These are phyloP conservation scores for Lachnellula willkommii DNA, from an alignment of 2,329 filamentous ascomycete species.

Conservation along the genomic window DNA sequence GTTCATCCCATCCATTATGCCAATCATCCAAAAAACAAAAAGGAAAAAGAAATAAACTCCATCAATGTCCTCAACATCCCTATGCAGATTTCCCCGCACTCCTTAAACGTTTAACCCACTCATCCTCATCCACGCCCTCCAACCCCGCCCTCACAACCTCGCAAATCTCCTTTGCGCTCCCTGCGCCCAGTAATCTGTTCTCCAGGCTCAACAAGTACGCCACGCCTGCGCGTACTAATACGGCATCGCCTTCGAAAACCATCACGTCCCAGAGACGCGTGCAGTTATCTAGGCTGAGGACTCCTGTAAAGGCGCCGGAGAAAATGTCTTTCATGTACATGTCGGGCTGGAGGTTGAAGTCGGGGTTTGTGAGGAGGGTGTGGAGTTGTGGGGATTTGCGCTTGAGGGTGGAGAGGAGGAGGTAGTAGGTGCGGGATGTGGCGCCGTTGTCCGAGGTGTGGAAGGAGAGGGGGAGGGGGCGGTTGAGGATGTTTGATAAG, in stretches of 20 bases:
- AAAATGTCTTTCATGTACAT: slow-evolving; percentile 57
- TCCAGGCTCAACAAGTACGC: slow-evolving; percentile 55
- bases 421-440: slow-evolving; percentile 62
- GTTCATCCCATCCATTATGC: background rate
- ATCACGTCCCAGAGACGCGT: slow-evolving; percentile 76
- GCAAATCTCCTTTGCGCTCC: slow-evolving; percentile 17
- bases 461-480: slow-evolving; percentile 69
- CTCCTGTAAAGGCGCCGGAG: slow-evolving; percentile 56
- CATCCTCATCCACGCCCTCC: slow-evolving; percentile 19
- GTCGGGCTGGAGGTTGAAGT: slow-evolving; percentile 43
- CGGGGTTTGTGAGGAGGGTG: slow-evolving; percentile 51
- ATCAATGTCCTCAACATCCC: background rate
- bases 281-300: slow-evolving; percentile 63
- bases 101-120: slow-evolving; percentile 25
- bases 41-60: too few relatives aligned
- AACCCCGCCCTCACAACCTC: slow-evolving; percentile 16
- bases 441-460: slow-evolving; percentile 65
- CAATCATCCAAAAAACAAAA: background rate
- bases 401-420: slow-evolving; percentile 61
- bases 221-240: slow-evolving; percentile 65
- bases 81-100: slow-evolving; percentile 21
- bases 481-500: slow-evolving; percentile 72
- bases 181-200: slow-evolving; percentile 41
- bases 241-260: slow-evolving; percentile 72
- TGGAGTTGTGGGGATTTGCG: slow-evolving; percentile 61